phyloP scores from a whole-genome alignment of 2,329 filamentous ascomycete species.

The Ceratocystiopsis brevicomis region DNA sequence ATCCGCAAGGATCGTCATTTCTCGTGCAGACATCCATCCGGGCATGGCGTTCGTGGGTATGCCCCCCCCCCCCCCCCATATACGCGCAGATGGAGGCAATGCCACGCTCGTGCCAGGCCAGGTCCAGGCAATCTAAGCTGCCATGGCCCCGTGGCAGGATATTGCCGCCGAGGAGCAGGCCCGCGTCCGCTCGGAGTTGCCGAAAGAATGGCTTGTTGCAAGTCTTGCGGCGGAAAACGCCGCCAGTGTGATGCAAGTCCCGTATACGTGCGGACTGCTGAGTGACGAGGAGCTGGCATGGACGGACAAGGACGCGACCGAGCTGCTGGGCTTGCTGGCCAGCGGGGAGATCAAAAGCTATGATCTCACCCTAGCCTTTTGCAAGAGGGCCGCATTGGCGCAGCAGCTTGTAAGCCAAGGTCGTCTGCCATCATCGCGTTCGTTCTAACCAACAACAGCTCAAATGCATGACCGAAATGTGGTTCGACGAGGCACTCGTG shows the following conservation, averaged over 20 bases:
- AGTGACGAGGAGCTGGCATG: background rate
- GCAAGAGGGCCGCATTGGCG: background rate
- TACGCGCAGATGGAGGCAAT: no score
- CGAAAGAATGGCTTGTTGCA: background rate
- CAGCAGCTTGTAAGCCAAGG: slow-evolving; percentile 1
- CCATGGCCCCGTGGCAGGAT: slow-evolving; percentile 1
- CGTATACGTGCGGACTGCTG: background rate
- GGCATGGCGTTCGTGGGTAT: no score
- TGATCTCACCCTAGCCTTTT: slow-evolving; percentile 1
- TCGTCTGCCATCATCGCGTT: no score
- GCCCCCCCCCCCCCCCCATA: no score
- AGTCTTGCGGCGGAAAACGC: background rate
- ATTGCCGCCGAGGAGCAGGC: background rate
- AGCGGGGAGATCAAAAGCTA: background rate
- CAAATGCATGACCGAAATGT: slow-evolving; percentile 1
- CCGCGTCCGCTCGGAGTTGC: background rate
- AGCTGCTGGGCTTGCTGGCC: background rate
- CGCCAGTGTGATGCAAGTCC: background rate
- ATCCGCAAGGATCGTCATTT: no score
- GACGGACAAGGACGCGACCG: slow-evolving; percentile 1
- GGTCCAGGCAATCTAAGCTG: background rate
- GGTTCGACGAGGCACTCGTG: background rate
- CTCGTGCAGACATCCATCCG: no score
- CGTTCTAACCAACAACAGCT: background rate
- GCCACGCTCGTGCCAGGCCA: no score